Base-by-base conservation (phyloP, 768 basidiomycete species). In the Strobilomyces dryophilus region DNA sequence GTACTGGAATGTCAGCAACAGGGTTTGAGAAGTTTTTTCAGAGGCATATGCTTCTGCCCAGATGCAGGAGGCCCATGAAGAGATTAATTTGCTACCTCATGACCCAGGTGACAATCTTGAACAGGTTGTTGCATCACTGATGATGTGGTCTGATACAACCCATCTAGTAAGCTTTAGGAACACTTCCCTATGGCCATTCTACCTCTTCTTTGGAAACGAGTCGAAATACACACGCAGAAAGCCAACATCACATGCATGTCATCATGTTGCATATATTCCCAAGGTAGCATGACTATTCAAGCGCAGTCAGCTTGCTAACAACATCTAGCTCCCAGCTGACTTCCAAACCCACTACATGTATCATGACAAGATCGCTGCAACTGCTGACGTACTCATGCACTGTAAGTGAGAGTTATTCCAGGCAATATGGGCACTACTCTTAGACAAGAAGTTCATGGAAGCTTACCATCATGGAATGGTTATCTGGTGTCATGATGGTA, bases 371-470 rank as follows among this genome's bases (percentile, higher is more conserved):
- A 1, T 35, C 3, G 14, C 12, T 20, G 32, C 12, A 6, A 32
- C 32, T 6, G 34, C 11, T 35, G 15, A 35, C 34, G 15, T 11
- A 14, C 11, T 35, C 3, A 56, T 59, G 2, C 61, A 65, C 21
- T 60, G 57, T 39, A 59, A 55, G 34, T 49, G 45, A 2, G 59
- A 67, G 40, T 32, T 67, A 0, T 36, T 65, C 4, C 65, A 66
- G 0, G 53, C 52, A 0, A 31, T 61, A 0, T 61, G 51, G 52
- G n/a, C 8, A 5, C 36, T 59, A 0, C 29, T 67, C 1, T 43
- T 67, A 0, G 36, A 64, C 21, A 49, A 59, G 8, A 4, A 52
- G 2, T 65, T 67, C 26, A 18, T 54, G 8, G 10, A 53, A 0
- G 59, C 54, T 0, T 66, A 63, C 21, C 9, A 9, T 14, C n/a